A percentile compares a stretch with the other conserved stretches of the same genome.
Evolutionary conservation across 768 basidiomycete genomes (phyloP).

Genomic region (Agaricus sinodeliciosus): DNA sequence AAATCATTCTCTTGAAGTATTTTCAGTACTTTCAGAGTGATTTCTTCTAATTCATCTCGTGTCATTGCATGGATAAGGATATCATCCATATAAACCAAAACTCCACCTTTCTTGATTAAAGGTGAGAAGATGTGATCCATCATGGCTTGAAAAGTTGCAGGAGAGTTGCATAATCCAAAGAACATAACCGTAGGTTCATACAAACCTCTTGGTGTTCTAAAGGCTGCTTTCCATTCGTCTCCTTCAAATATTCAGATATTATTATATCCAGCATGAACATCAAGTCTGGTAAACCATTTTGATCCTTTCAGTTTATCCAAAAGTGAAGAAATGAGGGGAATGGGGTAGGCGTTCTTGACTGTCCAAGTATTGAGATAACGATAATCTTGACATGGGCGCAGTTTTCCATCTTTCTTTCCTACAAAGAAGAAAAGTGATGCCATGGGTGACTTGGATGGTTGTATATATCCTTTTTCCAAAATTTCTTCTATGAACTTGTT

Average conservation of each 20-base stretch:
- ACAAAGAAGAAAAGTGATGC: slow-evolving; percentile 16
- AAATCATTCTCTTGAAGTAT: neutral
- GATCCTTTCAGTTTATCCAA: slow-evolving; percentile 17
- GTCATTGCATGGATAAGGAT: neutral
- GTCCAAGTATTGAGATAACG: slow-evolving; percentile 25
- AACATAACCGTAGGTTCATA: neutral
- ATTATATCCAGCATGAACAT: no score
- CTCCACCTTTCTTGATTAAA: neutral
- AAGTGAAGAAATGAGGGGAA: neutral
- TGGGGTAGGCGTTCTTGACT: slow-evolving; percentile 15
- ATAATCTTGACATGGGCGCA: slow-evolving; percentile 23
- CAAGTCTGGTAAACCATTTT: no score
- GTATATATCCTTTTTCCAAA: no score
- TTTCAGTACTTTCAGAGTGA: neutral
- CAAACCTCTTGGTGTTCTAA: neutral
- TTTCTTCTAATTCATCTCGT: neutral
- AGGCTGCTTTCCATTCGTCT: slow-evolving; percentile 1
- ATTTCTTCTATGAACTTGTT: no score
- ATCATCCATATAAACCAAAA: neutral
- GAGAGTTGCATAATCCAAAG: neutral
- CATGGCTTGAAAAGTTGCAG: slow-evolving; percentile 1
- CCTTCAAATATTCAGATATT: neutral
- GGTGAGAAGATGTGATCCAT: neutral
- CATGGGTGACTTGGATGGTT: slow-evolving; percentile 13
- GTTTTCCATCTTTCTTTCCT: slow-evolving; percentile 17